Evolutionary conservation across 805 yeast species (phyloP), one percentile per base, ranked within the genome.

Genomic region (Cyberlindnera japonica): DNA sequence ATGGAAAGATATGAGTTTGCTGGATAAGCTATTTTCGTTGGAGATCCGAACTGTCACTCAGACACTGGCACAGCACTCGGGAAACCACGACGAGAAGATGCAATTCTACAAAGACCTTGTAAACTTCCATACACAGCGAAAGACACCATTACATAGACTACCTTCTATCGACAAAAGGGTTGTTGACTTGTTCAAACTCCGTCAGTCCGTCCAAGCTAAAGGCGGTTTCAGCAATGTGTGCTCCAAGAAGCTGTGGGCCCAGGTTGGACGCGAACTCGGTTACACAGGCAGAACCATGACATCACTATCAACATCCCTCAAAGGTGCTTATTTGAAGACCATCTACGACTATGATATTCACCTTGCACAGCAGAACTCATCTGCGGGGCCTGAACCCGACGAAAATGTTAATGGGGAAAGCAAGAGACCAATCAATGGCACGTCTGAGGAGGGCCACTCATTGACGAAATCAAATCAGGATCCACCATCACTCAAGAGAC

Each of bases 221-320:
- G 93, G 93, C 15, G 95, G 95, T 0, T 79, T 69, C 55, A 67
- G 69, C 10, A 68, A 62, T 10, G 89, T 86, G n/a, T 74, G 83
- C 33, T 60, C 71, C 40, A 73, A 72, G 41, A 83, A 83, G 53
- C 66, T 77, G 33, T 87, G 95, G 96, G 88, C 88, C 1, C 88
- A 83, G 54, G 74, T 87, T 9, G 91, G 91, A 12, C 68, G 89
- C 40, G 95, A 85, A 51, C 63, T 87, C 36, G 95, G 95, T 0
- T 83, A 80, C 56, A 72, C 77, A 23, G 88, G 87, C 2, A 73
- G 78, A 49, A 78, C 80, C 37, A 79, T 81, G 75, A 79, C 85
- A 23, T 80, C 88, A 11, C 59, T 83, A 33, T 79, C 87, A 12
- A 74, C 88, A 13, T 74, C 88, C 1, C 63, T 84, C 45, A 77